Conservation (phyloP, 352 stramenopile species). For the Phytophthora tubulina region DNA sequence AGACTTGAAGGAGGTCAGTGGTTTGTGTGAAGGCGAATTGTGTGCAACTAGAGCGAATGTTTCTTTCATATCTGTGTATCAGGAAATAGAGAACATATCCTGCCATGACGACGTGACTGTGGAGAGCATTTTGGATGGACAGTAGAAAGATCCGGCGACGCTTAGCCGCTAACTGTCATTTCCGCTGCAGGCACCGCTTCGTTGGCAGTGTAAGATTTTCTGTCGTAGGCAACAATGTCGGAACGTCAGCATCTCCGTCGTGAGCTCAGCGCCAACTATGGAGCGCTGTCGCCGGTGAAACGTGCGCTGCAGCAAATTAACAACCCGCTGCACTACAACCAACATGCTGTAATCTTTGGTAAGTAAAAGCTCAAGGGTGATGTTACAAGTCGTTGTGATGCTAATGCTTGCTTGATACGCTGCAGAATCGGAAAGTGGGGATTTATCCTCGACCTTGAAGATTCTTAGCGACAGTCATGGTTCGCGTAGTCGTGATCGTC, state of each 20-base stretch:
- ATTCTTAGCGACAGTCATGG: constrained; percentile 34
- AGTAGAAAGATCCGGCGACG: constrained; percentile 29
- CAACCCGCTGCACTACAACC: constrained; percentile 26
- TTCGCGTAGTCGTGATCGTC: constrained; percentile 39
- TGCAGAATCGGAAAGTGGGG: constrained; percentile 38
- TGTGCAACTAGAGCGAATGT: constrained; percentile 19
- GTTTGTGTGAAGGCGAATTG: constrained; percentile 32
- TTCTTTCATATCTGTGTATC: constrained; percentile 27
- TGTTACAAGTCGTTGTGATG: not conserved
- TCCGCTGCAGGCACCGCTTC: constrained; percentile 26
- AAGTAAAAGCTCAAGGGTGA: not conserved
- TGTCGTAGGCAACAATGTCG: constrained; percentile 25
- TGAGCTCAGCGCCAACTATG: constrained; percentile 33
- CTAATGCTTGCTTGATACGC: not conserved
- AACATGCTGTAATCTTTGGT: constrained; percentile 43
- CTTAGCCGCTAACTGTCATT: constrained; percentile 27
- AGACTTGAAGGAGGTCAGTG: constrained; percentile 35
- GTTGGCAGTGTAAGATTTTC: constrained; percentile 27
- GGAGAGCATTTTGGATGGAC: constrained; percentile 2
- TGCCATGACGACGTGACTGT: constrained; percentile 4
- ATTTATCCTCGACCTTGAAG: constrained; percentile 34
- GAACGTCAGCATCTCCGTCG: constrained; percentile 37
- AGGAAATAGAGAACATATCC: constrained; percentile 40
- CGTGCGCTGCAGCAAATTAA: constrained; percentile 32
- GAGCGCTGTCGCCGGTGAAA: constrained; percentile 39